Evolutionary conservation across 1,284 basidiomycete genomes (phyloP), one percentile per base, ranked within the genome.

Genomic region (Chiua sp.): DNA sequence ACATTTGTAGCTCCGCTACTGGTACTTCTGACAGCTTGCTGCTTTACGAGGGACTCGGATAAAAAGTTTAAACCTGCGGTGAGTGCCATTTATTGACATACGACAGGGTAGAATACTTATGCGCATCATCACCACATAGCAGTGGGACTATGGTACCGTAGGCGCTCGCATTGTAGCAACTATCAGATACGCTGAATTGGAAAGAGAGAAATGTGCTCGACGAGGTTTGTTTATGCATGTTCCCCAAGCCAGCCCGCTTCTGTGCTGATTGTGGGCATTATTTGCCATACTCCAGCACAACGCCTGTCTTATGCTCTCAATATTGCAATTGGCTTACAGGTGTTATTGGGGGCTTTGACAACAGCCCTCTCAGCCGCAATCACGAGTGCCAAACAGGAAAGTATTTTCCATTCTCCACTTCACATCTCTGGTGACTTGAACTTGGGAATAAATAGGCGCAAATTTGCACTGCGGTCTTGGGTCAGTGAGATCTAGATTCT

Each of bases 281-380:
- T 44, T 18, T 18, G 7, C 44, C 33, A 10, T 23, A 4, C n/a
- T 50, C 33, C 57, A 83, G 87, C 87, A 12, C 73, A 71, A 55
- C 65, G 77, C 59, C 83, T 82, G 1, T 80, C 80, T 5, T 82
- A 77, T 59, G 70, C 79, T 7, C 75, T 90, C 32, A 91, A 90
- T 66, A 60, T 75, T 18, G 83, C 82, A 2, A 82, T 84, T 47
- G 83, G 78, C 44, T 47, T 87, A 22, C 88, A 85, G 68, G 84
- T 91, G 10, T 56, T 88, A 0, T 73, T 91, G 20, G 89, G 88
- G 4, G 83, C 89, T 16, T 74, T 91, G 47, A 90, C 87, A 12
- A 91, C 89, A 0, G 88, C 82, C 0, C 65, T 91, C 10, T 82
- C 87, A 4, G 87, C 86, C 7, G 82, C 75, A 60, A 65, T 80